These are phyloP conservation scores for Chlorella sp. DNA, from an alignment of 139 green algal genomes.

Conservation along the genomic window DNA sequence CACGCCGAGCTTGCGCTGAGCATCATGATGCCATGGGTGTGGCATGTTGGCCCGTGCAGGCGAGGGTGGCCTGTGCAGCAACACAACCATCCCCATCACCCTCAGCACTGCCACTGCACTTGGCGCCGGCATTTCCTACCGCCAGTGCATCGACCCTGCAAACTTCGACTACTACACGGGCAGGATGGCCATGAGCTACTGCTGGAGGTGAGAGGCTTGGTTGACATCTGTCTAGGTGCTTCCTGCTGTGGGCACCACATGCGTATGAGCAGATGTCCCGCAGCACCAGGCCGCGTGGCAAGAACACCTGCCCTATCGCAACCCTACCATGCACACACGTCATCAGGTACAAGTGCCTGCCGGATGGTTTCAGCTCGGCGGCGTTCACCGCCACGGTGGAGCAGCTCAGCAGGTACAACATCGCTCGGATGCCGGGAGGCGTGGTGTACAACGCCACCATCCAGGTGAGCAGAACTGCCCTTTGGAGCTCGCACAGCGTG, in stretches of 20 bases:
- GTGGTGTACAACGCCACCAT: constrained; percentile 15
- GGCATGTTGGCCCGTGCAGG: no score
- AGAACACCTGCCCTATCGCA: no score
- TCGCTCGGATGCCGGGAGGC: constrained; percentile 16
- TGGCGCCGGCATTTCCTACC: constrained; percentile 3
- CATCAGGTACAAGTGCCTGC: constrained; percentile 35
- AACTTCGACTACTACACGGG: constrained; percentile 33
- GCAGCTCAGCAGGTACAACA: constrained; percentile 14
- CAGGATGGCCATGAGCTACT: constrained; percentile 34
- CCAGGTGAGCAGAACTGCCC: constrained; percentile 2
- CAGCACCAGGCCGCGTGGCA: no score
- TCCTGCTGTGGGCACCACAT: no score
- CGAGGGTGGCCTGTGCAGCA: not conserved
- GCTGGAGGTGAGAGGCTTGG: no score
- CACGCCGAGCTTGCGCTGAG: not conserved
- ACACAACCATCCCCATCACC: constrained; percentile 18
- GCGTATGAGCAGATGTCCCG: no score
- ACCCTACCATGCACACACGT: no score
- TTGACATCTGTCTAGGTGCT: no score
- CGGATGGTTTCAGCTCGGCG: constrained; percentile 15
- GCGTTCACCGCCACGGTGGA: constrained; percentile 28
- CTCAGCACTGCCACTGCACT: constrained; percentile 12
- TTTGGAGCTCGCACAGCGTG: no score
- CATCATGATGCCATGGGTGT: not conserved
- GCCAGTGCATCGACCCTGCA: constrained; percentile 36